phyloP scores from a whole-genome alignment of 176 grass and related monocot species.

The Oryza brachyantha region DNA sequence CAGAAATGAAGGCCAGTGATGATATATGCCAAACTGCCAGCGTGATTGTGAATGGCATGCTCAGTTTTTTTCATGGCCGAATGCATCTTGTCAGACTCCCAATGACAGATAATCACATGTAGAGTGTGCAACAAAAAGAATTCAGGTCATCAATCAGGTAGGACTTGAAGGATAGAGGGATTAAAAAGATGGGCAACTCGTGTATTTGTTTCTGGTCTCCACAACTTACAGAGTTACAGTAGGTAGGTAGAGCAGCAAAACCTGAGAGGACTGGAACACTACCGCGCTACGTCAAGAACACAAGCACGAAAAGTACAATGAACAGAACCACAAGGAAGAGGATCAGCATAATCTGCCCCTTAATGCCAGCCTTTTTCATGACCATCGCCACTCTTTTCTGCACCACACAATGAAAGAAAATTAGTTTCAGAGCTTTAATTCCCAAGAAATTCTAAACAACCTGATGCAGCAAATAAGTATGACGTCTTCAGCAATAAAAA shows the following conservation, averaged over 20 bases:
- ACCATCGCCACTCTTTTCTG: slow-evolving; percentile 93
- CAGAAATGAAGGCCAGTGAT: background rate
- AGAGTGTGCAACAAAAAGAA: background rate
- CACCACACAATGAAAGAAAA: background rate
- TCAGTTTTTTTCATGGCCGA: background rate
- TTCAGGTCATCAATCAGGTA: background rate
- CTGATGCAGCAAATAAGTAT: background rate
- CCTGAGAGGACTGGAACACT: background rate
- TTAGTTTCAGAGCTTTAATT: background rate
- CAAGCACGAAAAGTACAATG: slow-evolving; percentile 88
- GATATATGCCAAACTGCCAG: background rate
- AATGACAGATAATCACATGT: background rate
- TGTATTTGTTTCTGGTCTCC: slow-evolving; percentile 8
- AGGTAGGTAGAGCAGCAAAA: background rate
- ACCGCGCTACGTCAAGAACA: slow-evolving; percentile 60
- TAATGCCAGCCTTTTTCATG: slow-evolving; percentile 93
- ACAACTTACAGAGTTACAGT: slow-evolving; percentile 2
- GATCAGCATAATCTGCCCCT: slow-evolving; percentile 86
- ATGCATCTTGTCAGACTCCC: background rate
- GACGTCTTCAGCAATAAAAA: background rate
- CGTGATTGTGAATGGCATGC: no score
- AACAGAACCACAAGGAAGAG: slow-evolving; percentile 76
- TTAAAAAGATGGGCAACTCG: background rate
- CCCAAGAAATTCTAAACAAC: background rate
- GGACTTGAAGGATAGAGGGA: background rate